Conservation (phyloP, 2,329 filamentous ascomycete species). For the Periconia digitata region DNA sequence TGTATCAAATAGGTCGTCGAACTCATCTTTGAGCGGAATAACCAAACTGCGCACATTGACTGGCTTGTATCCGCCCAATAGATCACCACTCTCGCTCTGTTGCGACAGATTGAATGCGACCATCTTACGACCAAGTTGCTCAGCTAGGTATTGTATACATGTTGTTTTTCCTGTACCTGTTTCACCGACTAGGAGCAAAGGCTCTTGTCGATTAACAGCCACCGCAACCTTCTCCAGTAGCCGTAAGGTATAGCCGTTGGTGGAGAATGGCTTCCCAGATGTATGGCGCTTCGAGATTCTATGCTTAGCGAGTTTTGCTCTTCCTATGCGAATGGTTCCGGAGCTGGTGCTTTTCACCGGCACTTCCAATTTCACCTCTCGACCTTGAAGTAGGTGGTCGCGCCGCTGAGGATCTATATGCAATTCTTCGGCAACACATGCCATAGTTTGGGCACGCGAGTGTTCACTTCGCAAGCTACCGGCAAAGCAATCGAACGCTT, state of each 20-base stretch:
- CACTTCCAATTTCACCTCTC: slow-evolving; percentile 65
- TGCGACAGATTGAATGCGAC: slow-evolving; percentile 95
- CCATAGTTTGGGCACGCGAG: slow-evolving; percentile 62
- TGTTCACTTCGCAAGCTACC: slow-evolving; percentile 72
- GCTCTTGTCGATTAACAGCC: slow-evolving; percentile 80
- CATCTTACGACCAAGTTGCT: slow-evolving; percentile 79
- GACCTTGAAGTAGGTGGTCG: slow-evolving; percentile 72
- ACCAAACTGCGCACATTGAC: slow-evolving; percentile 87
- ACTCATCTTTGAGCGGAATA: slow-evolving; percentile 88
- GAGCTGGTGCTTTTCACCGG: slow-evolving; percentile 28
- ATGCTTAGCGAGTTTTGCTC: slow-evolving; percentile 51
- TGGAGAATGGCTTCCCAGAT: slow-evolving; percentile 70
- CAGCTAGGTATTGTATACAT: slow-evolving; percentile 87
- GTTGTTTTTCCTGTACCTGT: slow-evolving; percentile 99
- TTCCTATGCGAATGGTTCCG: slow-evolving; percentile 37
- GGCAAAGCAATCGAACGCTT: slow-evolving; percentile 90
- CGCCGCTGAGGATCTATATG: slow-evolving; percentile 81
- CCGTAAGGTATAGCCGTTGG: slow-evolving; percentile 79
- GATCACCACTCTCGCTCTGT: slow-evolving; percentile 94
- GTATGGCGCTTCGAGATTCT: slow-evolving; percentile 42
- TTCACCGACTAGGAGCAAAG: slow-evolving; percentile 92
- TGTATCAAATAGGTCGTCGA: slow-evolving; percentile 82
- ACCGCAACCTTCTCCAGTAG: slow-evolving; percentile 87
- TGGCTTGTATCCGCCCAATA: slow-evolving; percentile 94
- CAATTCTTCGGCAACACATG: slow-evolving; percentile 80